Evolutionary conservation across 768 basidiomycete genomes (phyloP).

Genomic region (Pisolithus marmoratus): DNA sequence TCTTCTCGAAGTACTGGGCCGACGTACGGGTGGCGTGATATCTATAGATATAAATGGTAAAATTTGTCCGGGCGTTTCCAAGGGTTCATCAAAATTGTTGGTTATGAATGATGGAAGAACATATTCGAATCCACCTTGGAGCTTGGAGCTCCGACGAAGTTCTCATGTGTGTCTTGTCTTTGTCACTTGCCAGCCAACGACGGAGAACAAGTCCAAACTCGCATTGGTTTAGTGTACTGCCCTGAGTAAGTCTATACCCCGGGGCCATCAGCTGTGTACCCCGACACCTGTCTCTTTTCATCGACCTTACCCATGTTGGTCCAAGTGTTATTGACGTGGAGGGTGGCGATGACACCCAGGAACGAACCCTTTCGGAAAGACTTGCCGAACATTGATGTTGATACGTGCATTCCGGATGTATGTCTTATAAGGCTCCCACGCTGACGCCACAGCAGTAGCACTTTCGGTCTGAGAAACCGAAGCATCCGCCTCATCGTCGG

Average conservation of each 20-base stretch:
- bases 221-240: neutral
- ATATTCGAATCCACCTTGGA: neutral
- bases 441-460: constrained; percentile 14
- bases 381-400: constrained; percentile 90
- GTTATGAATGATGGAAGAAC: no score
- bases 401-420: constrained; percentile 71
- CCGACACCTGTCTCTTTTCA: neutral
- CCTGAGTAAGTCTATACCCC: neutral
- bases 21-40: neutral
- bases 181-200: neutral
- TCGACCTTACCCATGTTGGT: neutral
- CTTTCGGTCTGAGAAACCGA: constrained; percentile 12
- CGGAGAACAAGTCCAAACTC: neutral
- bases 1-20: neutral
- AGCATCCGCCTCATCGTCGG: neutral
- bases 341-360: constrained; percentile 13
- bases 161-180: neutral
- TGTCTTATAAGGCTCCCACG: constrained; percentile 57
- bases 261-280: neutral
- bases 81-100: no score
- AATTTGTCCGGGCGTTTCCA: no score
- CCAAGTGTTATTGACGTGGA: neutral
- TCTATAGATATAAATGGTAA: neutral
- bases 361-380: constrained; percentile 68
- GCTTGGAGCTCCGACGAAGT: neutral